Evolutionary conservation across 495 filamentous ascomycete genomes (phyloP), one percentile per base, ranked within the genome.

Genomic region (Podospora conica): DNA sequence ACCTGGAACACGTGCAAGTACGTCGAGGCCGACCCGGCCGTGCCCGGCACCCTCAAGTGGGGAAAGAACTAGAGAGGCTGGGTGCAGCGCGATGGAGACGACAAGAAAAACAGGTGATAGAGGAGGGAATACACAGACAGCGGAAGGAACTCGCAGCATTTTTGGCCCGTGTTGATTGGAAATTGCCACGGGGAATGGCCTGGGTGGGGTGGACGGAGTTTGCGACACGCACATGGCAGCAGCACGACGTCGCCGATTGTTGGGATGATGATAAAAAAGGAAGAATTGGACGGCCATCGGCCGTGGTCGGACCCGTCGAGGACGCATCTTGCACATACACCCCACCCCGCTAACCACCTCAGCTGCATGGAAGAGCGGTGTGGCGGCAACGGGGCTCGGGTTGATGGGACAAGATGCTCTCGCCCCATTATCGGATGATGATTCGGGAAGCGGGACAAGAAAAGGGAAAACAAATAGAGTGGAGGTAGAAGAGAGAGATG

Each of bases 11-110:
- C 66, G 56, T 75, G 73, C 76, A 71, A 73, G 65, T 77, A 71
- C 33, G 76, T 77, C 67, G 76, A 74, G 68, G 57, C 60, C 22
- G 76, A 77, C 60, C 75, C 75, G 31, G 56, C 55, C 24, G 65
- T 70, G 55, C 74, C 74, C 31, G 76, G 75, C 27, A 69, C 72
- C 40, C 71, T 78, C 54, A 70, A 66, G 54, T 78, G 75, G 76
- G 75, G 69, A 55, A 63, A 64, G 21, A 66, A 64, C 53, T 61
- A 69, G 27, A 3, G 15, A 29, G n/a, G n/a, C n/a, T n/a, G n/a
- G n/a, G n/a, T n/a, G n/a, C n/a, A n/a, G n/a, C n/a, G n/a, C n/a
- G n/a, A n/a, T n/a, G n/a, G n/a, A n/a, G n/a, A n/a, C n/a, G n/a
- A n/a, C n/a, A n/a, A n/a, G n/a, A n/a, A n/a, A n/a, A n/a, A n/a